phyloP scores from a whole-genome alignment of 1,284 basidiomycete species.

The Ganoderma leucocontextum region DNA sequence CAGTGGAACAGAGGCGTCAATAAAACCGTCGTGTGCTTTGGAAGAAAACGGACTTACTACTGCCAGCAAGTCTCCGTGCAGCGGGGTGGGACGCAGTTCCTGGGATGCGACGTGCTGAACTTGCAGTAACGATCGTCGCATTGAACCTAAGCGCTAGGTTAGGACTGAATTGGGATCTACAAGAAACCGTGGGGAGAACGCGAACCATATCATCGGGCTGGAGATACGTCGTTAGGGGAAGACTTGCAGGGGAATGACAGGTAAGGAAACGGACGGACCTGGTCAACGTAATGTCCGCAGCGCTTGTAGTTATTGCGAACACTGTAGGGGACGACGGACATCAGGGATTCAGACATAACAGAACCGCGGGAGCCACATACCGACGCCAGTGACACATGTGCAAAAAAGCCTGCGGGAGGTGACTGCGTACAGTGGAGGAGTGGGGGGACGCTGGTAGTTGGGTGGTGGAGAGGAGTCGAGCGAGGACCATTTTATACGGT shows the following conservation, averaged over 20 bases:
- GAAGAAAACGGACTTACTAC: conserved; percentile 58
- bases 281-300: conserved; percentile 63
- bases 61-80: conserved; percentile 79
- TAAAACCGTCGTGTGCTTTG: neutral
- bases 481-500: conserved; percentile 35
- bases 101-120: conserved; percentile 72
- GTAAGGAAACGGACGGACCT: conserved; percentile 51
- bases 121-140: conserved; percentile 73
- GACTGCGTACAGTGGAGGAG: conserved; percentile 31
- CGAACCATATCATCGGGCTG: conserved; percentile 67
- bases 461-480: conserved; percentile 19
- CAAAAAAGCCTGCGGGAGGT: conserved; percentile 21
- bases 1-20: conserved; percentile 30
- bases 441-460: conserved; percentile 30
- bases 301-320: conserved; percentile 62
- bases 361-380: conserved; percentile 45
- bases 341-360: conserved; percentile 17
- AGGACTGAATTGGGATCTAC: conserved; percentile 35
- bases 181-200: conserved; percentile 27
- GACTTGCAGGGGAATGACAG: conserved; percentile 18
- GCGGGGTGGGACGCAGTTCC: conserved; percentile 60
- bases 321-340: conserved; percentile 42
- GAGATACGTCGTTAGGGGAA: conserved; percentile 31
- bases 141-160: conserved; percentile 49
- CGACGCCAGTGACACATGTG: conserved; percentile 69